Percentiles rank a stretch among this genome's conserved stretches.
These are phyloP conservation scores for Tetrapisispora arboricola DNA, from an alignment of 805 yeast genomes.

Conservation along the genomic window DNA sequence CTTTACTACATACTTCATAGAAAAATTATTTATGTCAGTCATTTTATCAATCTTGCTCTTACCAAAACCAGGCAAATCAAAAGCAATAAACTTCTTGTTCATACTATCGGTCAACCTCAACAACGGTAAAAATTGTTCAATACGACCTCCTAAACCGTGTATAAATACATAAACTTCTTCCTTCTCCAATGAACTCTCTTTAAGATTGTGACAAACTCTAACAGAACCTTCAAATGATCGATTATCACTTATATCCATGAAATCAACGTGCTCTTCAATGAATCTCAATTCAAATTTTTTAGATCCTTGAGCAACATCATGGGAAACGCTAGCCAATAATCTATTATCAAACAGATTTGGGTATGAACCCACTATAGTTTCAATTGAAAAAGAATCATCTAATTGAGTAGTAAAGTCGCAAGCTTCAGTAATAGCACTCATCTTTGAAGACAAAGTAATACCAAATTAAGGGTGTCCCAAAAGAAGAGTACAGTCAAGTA, in stretches of 20 bases:
- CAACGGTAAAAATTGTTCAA: slow-evolving; percentile 73
- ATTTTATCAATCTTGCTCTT: slow-evolving; percentile 23
- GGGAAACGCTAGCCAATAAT: neutral
- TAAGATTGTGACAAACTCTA: slow-evolving; percentile 19
- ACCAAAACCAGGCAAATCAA: slow-evolving; percentile 91
- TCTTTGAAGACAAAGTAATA: no score
- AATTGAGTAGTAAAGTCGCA: slow-evolving; percentile 14
- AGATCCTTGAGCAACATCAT: neutral
- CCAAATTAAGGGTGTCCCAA: no score
- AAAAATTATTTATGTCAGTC: slow-evolving; percentile 6
- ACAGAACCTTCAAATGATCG: slow-evolving; percentile 3
- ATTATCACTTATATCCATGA: slow-evolving; percentile 1
- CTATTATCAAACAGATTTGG: neutral
- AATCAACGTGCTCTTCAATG: slow-evolving; percentile 11
- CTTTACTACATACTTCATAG: slow-evolving; percentile 10
- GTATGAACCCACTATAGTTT: slow-evolving; percentile 3
- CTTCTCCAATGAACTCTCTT: neutral
- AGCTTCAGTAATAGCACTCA: slow-evolving; percentile 2
- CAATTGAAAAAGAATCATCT: slow-evolving; percentile 9
- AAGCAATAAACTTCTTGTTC: slow-evolving; percentile 51
- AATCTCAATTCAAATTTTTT: slow-evolving; percentile 14
- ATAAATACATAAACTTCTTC: slow-evolving; percentile 48
- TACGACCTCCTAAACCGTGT: slow-evolving; percentile 88
- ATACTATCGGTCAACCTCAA: slow-evolving; percentile 48
- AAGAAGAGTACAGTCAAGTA: no score